Evolutionary conservation across 2,329 filamentous ascomycete species (phyloP).

Genomic region (Colletotrichum zoysiae): DNA sequence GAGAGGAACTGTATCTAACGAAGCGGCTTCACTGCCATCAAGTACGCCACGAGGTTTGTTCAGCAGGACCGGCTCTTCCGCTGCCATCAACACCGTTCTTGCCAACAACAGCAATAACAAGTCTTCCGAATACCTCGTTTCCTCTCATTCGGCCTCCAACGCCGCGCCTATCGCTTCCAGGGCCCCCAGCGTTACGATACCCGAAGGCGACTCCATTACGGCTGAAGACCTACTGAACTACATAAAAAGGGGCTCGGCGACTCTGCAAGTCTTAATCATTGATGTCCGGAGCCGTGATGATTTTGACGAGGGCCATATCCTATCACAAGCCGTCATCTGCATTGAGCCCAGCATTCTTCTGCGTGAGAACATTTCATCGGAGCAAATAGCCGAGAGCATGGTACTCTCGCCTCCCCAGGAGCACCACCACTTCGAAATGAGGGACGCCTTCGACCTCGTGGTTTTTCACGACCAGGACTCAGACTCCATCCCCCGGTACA

Average conservation of each 20-base stretch:
- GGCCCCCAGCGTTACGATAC: constrained; percentile 50
- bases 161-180: constrained; percentile 50
- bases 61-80: constrained; percentile 59
- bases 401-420: constrained; percentile 81
- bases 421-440: constrained; percentile 77
- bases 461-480: constrained; percentile 89
- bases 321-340: constrained; percentile 86
- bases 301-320: constrained; percentile 91
- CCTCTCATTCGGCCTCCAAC: constrained; percentile 47
- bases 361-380: constrained; percentile 74
- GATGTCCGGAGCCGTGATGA: constrained; percentile 85
- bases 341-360: constrained; percentile 84
- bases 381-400: constrained; percentile 74
- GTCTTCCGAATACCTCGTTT: constrained; percentile 51
- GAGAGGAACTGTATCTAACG: constrained; percentile 75
- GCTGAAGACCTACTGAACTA: constrained; percentile 79
- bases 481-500: constrained; percentile 58
- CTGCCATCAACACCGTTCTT: constrained; percentile 46
- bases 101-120: constrained; percentile 41
- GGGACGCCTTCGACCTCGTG: constrained; percentile 84
- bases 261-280: constrained; percentile 80
- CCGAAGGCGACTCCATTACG: constrained; percentile 70
- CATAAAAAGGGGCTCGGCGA: constrained; percentile 62
- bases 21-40: constrained; percentile 73
- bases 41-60: constrained; percentile 74